Conservation (phyloP, 2,329 filamentous ascomycete genomes). For the Pseudopyricularia cyperi region DNA sequence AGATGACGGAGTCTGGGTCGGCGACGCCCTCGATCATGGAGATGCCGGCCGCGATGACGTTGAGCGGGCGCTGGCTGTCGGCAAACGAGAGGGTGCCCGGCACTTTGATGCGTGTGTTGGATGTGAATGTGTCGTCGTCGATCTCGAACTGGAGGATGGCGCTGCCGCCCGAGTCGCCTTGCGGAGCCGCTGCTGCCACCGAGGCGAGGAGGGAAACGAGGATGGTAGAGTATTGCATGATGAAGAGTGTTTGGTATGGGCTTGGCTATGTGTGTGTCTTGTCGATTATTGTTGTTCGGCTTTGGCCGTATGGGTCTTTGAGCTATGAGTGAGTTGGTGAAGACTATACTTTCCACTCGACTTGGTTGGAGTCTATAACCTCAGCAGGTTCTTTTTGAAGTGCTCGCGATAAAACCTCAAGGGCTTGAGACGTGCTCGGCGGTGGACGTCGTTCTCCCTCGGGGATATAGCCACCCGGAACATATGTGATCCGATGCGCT, state of each 20-base stretch:
- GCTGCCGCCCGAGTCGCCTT: background rate
- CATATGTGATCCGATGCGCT: background rate
- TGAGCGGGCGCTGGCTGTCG: background rate
- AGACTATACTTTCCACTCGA: too few species aligned
- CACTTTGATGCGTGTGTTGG: background rate
- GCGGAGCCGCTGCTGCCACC: background rate
- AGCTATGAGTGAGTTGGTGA: too few species aligned
- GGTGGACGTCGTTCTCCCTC: background rate
- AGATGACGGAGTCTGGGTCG: conserved; percentile 1
- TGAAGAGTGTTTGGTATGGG: background rate
- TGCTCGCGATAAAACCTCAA: background rate
- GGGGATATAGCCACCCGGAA: background rate
- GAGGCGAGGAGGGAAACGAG: background rate
- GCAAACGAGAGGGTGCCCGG: background rate
- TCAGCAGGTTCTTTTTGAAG: background rate
- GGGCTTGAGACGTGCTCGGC: background rate
- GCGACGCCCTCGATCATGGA: background rate
- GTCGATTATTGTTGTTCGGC: background rate
- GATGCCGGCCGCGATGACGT: background rate
- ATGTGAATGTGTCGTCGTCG: conserved; percentile 2
- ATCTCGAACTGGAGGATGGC: conserved; percentile 3
- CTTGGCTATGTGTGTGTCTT: background rate
- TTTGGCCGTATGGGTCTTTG: background rate
- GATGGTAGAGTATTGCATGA: background rate
- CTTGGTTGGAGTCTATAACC: too few species aligned